Conservation (phyloP, 768 basidiomycete species). For the Dacryopinax spathularia region DNA sequence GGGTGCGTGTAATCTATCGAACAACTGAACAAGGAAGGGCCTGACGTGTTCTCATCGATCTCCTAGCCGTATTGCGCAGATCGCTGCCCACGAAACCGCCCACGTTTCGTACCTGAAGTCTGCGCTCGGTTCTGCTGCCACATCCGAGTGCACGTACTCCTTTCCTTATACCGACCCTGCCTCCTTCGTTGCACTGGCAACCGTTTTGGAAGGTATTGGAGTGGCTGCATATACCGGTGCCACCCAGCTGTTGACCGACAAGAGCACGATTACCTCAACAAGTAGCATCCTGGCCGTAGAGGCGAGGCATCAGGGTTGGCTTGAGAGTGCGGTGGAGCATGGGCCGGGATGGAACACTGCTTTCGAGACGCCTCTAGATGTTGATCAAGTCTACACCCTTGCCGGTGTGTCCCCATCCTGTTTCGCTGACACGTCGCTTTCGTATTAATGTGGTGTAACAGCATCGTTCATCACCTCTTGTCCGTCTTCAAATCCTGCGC, state of each 20-base stretch:
- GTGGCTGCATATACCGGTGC: constrained; percentile 48
- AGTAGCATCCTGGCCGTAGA: constrained; percentile 49
- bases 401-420: constrained; percentile 14
- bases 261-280: constrained; percentile 32
- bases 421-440: background rate
- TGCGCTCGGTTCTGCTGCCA: constrained; percentile 26
- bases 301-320: constrained; percentile 51
- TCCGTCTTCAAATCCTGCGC: constrained; percentile 37
- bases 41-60: background rate
- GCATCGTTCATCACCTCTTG: constrained; percentile 38
- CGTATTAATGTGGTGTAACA: background rate
- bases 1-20: constrained; percentile 13
- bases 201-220: constrained; percentile 39
- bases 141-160: constrained; percentile 29
- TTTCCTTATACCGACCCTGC: constrained; percentile 34
- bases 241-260: constrained; percentile 28
- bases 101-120: constrained; percentile 29
- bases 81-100: constrained; percentile 30
- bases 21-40: background rate
- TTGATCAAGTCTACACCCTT: constrained; percentile 36
- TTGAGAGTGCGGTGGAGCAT: constrained; percentile 36
- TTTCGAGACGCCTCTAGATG: constrained; percentile 37
- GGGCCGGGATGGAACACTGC: constrained; percentile 42
- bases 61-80: constrained; percentile 20
- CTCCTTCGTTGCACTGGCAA: constrained; percentile 37